phyloP scores from a whole-genome alignment of 1,284 basidiomycete genomes.

The Puccinia novopanici region DNA sequence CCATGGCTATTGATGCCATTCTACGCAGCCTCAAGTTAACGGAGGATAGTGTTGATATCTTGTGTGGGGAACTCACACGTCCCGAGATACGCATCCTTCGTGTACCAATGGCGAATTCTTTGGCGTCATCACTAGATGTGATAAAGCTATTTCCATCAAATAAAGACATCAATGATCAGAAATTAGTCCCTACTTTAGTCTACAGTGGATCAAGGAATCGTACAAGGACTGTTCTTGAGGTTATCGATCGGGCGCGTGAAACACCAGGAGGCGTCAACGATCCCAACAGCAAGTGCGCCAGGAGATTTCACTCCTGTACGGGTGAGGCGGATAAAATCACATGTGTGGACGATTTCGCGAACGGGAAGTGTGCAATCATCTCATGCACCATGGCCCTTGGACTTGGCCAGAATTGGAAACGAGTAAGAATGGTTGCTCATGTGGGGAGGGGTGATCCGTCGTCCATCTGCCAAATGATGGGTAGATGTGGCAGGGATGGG shows the following conservation, averaged over 20 bases:
- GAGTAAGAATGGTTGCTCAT: not conserved
- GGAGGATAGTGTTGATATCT: too few relatives aligned
- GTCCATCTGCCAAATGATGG: constrained; percentile 16
- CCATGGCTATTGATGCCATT: too few relatives aligned
- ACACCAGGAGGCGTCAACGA: not conserved
- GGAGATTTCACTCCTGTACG: constrained; percentile 1
- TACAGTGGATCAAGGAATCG: too few relatives aligned
- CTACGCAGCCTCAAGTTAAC: too few relatives aligned
- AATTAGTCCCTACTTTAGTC: too few relatives aligned
- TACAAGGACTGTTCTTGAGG: constrained; percentile 17
- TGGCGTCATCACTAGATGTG: too few relatives aligned
- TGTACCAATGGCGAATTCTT: too few relatives aligned
- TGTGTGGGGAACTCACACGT: too few relatives aligned
- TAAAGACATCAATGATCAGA: too few relatives aligned
- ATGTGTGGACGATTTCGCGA: not conserved
- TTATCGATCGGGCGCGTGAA: not conserved
- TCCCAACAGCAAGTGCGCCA: not conserved
- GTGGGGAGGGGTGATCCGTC: constrained; percentile 9
- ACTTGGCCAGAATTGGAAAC: constrained; percentile 8
- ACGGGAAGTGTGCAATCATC: not conserved
- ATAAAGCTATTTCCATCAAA: too few relatives aligned
- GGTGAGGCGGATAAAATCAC: not conserved
- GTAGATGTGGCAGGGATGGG: constrained; percentile 8
- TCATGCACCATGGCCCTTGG: constrained; percentile 30
- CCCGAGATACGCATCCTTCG: too few relatives aligned